Evolutionary conservation across 2,329 filamentous ascomycete species (phyloP).

Genomic region (Boeremia exigua): DNA sequence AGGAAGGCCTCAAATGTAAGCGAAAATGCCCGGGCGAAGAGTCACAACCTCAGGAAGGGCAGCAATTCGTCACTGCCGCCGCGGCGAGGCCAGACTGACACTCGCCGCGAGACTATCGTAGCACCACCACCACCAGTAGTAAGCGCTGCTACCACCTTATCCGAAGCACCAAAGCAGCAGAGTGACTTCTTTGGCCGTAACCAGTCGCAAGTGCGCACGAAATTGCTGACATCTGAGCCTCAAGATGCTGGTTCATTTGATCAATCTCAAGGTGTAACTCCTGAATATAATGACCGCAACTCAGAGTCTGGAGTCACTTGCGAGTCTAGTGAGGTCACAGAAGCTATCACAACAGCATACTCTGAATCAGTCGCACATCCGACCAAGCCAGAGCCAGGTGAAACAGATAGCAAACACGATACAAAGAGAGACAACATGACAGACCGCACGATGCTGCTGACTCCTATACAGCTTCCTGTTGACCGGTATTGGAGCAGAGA

Average conservation of each 20-base stretch:
- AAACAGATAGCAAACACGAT: background rate
- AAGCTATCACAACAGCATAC: background rate
- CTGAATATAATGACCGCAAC: too few relatives aligned
- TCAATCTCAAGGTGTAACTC: too few relatives aligned
- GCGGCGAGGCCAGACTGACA: too few relatives aligned
- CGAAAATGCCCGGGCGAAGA: background rate
- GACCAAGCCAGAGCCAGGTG: background rate
- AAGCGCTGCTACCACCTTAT: background rate
- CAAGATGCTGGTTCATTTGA: background rate
- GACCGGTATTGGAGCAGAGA: slow-evolving; percentile 1
- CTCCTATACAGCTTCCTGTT: background rate
- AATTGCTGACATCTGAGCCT: background rate
- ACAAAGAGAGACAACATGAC: background rate
- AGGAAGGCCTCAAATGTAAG: background rate
- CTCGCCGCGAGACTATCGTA: too few relatives aligned
- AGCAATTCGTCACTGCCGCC: background rate
- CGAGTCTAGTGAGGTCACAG: background rate
- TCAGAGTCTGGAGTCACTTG: slow-evolving; percentile 46
- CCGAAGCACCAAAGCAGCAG: background rate
- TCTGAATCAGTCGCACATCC: too few relatives aligned
- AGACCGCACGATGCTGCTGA: background rate
- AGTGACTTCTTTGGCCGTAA: background rate
- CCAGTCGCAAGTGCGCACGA: background rate
- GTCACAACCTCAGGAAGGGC: background rate
- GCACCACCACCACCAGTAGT: too few relatives aligned